These are phyloP conservation scores for Lipomyces yamadae DNA, from an alignment of 805 yeast species.

Conservation along the genomic window DNA sequence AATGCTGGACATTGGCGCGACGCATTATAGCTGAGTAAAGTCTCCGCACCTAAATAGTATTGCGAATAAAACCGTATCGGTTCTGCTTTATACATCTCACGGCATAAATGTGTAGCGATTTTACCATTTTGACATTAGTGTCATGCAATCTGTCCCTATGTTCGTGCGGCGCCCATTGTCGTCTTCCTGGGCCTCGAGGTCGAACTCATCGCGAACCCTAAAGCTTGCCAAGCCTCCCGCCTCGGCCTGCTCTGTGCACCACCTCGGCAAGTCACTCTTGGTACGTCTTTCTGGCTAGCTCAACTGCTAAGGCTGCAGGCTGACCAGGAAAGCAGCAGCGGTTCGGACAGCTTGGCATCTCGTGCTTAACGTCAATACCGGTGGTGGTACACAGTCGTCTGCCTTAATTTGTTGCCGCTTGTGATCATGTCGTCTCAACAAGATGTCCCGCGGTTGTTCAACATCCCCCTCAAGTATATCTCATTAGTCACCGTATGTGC, in stretches of 20 bases:
- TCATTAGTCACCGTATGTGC: constrained; percentile 45
- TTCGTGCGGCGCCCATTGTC: too few species aligned
- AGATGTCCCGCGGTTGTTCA: constrained; percentile 33
- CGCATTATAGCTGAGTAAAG: too few species aligned
- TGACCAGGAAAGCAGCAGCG: background rate
- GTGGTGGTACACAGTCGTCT: background rate
- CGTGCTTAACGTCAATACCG: background rate
- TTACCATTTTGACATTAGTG: too few species aligned
- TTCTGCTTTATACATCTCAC: too few species aligned
- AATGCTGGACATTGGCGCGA: too few species aligned
- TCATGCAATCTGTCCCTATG: too few species aligned
- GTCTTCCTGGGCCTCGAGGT: background rate
- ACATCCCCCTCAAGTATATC: constrained; percentile 44
- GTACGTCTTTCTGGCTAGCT: background rate
- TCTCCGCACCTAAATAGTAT: too few species aligned
- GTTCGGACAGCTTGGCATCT: background rate
- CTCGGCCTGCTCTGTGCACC: background rate
- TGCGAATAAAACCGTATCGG: too few species aligned
- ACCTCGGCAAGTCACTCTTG: background rate
- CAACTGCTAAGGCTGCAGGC: background rate
- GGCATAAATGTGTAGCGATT: too few species aligned
- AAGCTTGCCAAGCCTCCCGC: background rate
- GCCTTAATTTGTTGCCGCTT: background rate
- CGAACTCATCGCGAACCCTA: background rate
- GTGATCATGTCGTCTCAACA: constrained; percentile 11